Percentiles rank a stretch among this genome's conserved stretches.
Evolutionary conservation across 2,329 filamentous ascomycete genomes (phyloP).

Genomic region (Zasmidium cellare): DNA sequence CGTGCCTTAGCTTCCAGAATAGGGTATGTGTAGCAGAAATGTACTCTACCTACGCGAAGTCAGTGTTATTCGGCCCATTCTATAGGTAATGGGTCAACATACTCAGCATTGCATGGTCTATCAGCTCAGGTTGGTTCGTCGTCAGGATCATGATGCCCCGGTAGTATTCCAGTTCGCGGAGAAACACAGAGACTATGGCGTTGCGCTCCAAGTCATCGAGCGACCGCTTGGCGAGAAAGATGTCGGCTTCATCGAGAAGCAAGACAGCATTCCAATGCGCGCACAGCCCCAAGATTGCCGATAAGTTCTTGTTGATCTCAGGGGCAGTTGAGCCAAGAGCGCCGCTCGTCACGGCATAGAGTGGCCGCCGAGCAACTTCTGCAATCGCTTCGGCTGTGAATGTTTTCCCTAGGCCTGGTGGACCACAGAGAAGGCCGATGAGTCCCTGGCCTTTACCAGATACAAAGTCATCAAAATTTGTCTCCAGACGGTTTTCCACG

Average conservation of each 20-base stretch:
- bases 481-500: too few relatives aligned
- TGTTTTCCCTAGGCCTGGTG: constrained; percentile 57
- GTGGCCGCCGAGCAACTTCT: constrained; percentile 44
- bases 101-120: too few relatives aligned
- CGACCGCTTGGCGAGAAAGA: constrained; percentile 43
- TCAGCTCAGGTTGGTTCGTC: too few relatives aligned
- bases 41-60: too few relatives aligned
- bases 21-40: too few relatives aligned
- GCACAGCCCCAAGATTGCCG: constrained; percentile 40
- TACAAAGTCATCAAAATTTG: too few relatives aligned
- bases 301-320: background rate
- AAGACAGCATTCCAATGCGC: constrained; percentile 54
- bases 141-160: constrained; percentile 49
- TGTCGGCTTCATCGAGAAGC: constrained; percentile 54
- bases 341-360: background rate
- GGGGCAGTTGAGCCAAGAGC: background rate
- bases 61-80: too few relatives aligned
- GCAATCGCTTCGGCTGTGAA: constrained; percentile 53
- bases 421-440: constrained; percentile 50
- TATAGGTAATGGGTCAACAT: too few relatives aligned
- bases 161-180: constrained; percentile 38
- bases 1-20: too few relatives aligned
- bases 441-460: background rate
- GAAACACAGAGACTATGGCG: constrained; percentile 46
- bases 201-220: constrained; percentile 46